Percentiles rank a stretch among this genome's conserved stretches.
These are phyloP conservation scores for Cytidiella melzeri DNA, from an alignment of 768 basidiomycete genomes.

Conservation along the genomic window DNA sequence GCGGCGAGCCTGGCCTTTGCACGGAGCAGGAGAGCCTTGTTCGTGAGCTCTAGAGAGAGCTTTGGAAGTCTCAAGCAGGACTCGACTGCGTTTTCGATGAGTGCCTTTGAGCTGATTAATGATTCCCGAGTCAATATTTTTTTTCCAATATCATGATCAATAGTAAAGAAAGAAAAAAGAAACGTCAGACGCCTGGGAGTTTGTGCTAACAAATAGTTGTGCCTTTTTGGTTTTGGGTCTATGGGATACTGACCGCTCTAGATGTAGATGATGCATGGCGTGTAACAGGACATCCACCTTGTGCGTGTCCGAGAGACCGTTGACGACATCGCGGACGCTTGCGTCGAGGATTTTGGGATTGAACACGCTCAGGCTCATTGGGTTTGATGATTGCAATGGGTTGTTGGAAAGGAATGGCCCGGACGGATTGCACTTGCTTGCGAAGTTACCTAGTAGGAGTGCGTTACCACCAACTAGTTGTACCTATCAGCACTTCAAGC, in stretches of 20 bases:
- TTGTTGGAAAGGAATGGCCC: no score
- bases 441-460: no score
- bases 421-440: no score
- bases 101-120: conserved; percentile 41
- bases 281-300: conserved; percentile 69
- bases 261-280: conserved; percentile 77
- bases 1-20: conserved; percentile 60
- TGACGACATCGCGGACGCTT: conserved; percentile 62
- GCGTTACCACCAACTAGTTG: no score
- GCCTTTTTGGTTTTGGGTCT: no score
- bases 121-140: not conserved
- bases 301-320: conserved; percentile 52
- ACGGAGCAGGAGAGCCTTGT: conserved; percentile 58
- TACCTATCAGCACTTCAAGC: no score
- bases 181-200: no score
- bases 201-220: no score
- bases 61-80: conserved; percentile 57
- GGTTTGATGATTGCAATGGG: not conserved
- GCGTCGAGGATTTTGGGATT: conserved; percentile 76
- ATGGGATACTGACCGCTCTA: conserved; percentile 60
- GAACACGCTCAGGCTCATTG: conserved; percentile 48
- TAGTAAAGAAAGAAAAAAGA: not conserved
- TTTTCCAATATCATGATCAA: not conserved
- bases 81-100: conserved; percentile 71
- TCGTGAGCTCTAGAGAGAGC: conserved; percentile 42